phyloP scores from a whole-genome alignment of 768 basidiomycete species.

The Boletus rubescentipes region DNA sequence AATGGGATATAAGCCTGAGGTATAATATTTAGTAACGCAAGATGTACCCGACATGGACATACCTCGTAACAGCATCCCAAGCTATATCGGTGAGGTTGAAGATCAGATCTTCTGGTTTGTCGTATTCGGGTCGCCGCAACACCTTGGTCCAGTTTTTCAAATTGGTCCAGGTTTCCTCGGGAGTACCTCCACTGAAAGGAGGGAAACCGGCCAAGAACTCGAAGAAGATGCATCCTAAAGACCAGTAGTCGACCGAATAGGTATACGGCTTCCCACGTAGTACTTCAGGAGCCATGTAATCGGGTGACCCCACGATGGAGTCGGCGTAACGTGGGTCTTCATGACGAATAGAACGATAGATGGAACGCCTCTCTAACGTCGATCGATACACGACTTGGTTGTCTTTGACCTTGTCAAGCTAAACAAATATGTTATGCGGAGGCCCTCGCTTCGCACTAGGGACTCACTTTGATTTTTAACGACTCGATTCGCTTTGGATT shows the following conservation, averaged over 20 bases:
- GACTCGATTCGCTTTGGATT: conserved; percentile 95
- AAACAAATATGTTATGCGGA: conserved; percentile 9
- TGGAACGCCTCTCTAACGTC: conserved; percentile 90
- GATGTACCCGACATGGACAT: conserved; percentile 14
- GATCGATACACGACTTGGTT: conserved; percentile 86
- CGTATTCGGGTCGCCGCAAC: conserved; percentile 90
- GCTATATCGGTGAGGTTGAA: conserved; percentile 93
- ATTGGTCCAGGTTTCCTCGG: conserved; percentile 99
- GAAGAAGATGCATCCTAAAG: conserved; percentile 95
- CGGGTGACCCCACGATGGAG: conserved; percentile 96
- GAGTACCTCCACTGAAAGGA: conserved; percentile 92
- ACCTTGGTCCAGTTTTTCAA: conserved; percentile 97
- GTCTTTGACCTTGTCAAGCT: conserved; percentile 98
- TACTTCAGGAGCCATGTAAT: conserved; percentile 98
- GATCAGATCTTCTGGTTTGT: conserved; percentile 92
- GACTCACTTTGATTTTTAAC: conserved; percentile 80
- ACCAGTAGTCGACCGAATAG: conserved; percentile 98
- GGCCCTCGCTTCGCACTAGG: background rate
- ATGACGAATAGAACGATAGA: conserved; percentile 89
- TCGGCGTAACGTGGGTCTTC: conserved; percentile 94
- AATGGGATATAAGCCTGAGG: conserved; percentile 80
- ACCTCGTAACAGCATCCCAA: conserved; percentile 94
- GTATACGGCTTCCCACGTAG: conserved; percentile 93
- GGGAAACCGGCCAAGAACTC: conserved; percentile 97
- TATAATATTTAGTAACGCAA: background rate